phyloP scores from a whole-genome alignment of 2,329 filamentous ascomycete genomes.

The Cladophialophora exuberans region DNA sequence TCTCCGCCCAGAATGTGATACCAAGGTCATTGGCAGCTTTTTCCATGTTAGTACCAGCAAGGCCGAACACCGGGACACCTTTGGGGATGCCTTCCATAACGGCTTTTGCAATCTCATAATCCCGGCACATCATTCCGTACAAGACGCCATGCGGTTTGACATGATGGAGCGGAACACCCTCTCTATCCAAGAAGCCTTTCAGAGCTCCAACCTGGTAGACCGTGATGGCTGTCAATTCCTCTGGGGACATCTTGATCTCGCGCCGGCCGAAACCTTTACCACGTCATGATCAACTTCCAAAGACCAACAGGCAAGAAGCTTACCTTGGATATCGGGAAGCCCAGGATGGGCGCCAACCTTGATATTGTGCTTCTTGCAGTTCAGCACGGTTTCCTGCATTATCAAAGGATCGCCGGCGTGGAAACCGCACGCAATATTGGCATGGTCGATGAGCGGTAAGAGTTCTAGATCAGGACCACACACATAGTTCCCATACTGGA shows the following conservation, averaged over 20 bases:
- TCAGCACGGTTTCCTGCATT: slow-evolving; percentile 63
- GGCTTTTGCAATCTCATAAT: slow-evolving; percentile 55
- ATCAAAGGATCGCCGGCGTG: slow-evolving; percentile 66
- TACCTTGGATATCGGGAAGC: slow-evolving; percentile 55
- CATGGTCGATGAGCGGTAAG: slow-evolving; percentile 64
- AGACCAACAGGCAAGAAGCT: not conserved
- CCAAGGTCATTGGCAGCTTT: slow-evolving; percentile 57
- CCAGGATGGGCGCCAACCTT: slow-evolving; percentile 66
- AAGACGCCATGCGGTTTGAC: slow-evolving; percentile 66
- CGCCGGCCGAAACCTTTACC: slow-evolving; percentile 64
- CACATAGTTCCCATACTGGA: slow-evolving; percentile 49
- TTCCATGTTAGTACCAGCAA: slow-evolving; percentile 59
- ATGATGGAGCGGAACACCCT: slow-evolving; percentile 60
- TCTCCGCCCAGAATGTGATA: slow-evolving; percentile 57
- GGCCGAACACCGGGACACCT: slow-evolving; percentile 56
- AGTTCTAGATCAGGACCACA: slow-evolving; percentile 63
- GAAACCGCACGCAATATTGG: slow-evolving; percentile 65
- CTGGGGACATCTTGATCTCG: slow-evolving; percentile 61
- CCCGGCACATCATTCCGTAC: slow-evolving; percentile 60
- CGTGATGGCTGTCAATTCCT: slow-evolving; percentile 61
- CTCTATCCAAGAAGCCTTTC: slow-evolving; percentile 61
- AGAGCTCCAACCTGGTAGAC: slow-evolving; percentile 68
- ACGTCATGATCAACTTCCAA: not conserved
- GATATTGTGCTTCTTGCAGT: slow-evolving; percentile 62
- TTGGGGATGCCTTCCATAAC: slow-evolving; percentile 58